Conservation (phyloP, 2,329 filamentous ascomycete genomes). For the Cercospora citrullina region DNA sequence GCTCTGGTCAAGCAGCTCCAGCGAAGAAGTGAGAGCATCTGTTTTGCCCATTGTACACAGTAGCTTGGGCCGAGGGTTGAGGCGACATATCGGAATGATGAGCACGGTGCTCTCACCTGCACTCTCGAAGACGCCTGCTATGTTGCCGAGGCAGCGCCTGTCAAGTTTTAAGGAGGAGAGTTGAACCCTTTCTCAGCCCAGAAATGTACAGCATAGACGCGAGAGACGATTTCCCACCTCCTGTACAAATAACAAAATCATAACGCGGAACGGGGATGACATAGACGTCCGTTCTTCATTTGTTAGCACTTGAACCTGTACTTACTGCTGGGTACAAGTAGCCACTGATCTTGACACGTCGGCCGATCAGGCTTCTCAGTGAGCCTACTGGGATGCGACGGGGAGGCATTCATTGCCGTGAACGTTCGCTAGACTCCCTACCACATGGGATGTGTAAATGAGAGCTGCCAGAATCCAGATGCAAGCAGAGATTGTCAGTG, state of each 20-base stretch:
- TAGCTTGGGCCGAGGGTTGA: neutral
- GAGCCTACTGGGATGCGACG: neutral
- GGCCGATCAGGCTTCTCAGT: neutral
- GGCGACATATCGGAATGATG: neutral
- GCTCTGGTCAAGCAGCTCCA: neutral
- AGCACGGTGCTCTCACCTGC: neutral
- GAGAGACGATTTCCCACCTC: neutral
- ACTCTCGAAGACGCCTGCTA: neutral
- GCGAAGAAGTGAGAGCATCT: constrained; percentile 2
- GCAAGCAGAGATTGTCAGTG: too few relatives aligned
- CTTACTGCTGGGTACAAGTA: neutral
- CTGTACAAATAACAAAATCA: neutral
- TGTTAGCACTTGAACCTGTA: neutral
- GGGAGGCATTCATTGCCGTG: too few relatives aligned
- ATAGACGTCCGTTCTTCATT: neutral
- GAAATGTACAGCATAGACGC: neutral
- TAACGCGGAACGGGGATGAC: neutral
- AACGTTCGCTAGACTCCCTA: too few relatives aligned
- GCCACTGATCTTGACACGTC: neutral
- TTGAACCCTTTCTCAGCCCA: neutral
- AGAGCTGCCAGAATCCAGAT: too few relatives aligned
- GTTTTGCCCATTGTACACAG: neutral
- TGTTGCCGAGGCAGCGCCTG: neutral
- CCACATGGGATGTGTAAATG: too few relatives aligned
- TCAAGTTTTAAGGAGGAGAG: neutral